A percentile compares a stretch with the other conserved stretches of the same genome.
phyloP scores from a whole-genome alignment of 2,329 filamentous ascomycete genomes.

The Diaporthe sp. region DNA sequence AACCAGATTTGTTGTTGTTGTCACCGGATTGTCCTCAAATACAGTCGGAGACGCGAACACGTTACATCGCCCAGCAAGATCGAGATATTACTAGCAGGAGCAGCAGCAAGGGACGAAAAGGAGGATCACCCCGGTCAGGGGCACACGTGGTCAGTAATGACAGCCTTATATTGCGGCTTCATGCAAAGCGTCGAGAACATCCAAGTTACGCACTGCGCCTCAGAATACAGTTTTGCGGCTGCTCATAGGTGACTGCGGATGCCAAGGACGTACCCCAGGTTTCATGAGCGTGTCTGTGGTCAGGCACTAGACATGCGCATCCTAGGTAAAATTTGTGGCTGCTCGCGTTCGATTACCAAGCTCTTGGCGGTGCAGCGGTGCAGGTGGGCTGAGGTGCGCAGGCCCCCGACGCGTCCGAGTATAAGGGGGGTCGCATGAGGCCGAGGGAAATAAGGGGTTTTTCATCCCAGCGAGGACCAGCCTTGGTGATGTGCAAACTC shows the following conservation, averaged over 20 bases:
- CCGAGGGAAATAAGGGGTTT: background rate
- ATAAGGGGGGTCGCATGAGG: conserved; percentile 17
- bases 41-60: conserved; percentile 18
- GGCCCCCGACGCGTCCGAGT: background rate
- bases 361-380: conserved; percentile 14
- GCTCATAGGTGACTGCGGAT: conserved; percentile 22
- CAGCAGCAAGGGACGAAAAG: background rate
- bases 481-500: conserved; percentile 19
- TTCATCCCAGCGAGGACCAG: conserved; percentile 10
- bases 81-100: background rate
- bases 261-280: conserved; percentile 24
- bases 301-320: conserved; percentile 21
- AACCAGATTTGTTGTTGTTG: conserved; percentile 11
- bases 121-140: conserved; percentile 30
- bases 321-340: conserved; percentile 2
- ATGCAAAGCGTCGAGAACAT: conserved; percentile 8
- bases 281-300: conserved; percentile 30
- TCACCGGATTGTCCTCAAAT: background rate
- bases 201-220: conserved; percentile 21
- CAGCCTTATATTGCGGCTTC: conserved; percentile 33
- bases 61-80: conserved; percentile 25
- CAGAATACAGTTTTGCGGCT: conserved; percentile 30
- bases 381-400: background rate
- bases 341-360: conserved; percentile 1
- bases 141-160: conserved; percentile 21